Percentiles rank a stretch among this genome's conserved stretches.
Conservation (phyloP, 495 filamentous ascomycete species). For the Lasiosphaeria miniovina region DNA sequence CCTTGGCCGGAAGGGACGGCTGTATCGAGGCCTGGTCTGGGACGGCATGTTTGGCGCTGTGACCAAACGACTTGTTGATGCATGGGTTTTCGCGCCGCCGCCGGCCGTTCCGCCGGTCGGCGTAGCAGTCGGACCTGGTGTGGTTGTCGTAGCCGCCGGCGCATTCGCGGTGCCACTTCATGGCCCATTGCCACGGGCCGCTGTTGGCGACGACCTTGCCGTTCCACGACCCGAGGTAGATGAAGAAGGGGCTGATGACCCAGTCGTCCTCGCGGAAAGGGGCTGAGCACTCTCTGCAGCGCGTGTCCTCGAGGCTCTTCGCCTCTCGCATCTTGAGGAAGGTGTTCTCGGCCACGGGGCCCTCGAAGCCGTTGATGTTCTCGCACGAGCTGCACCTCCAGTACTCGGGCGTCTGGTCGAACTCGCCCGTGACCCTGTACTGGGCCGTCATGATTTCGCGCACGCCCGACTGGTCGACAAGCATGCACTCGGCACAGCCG, state of each 20-base stretch:
- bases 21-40: background rate
- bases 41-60: background rate
- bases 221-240: conserved; percentile 25
- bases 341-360: conserved; percentile 8
- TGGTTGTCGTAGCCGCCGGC: conserved; percentile 8
- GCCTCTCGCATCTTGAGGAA: conserved; percentile 13
- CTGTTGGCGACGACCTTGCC: conserved; percentile 20
- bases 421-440: conserved; percentile 14
- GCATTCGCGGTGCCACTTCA: conserved; percentile 19
- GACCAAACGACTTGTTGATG: conserved; percentile 14
- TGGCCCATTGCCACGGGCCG: conserved; percentile 22
- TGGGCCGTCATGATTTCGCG: conserved; percentile 20
- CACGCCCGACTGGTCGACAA: conserved; percentile 16
- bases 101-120: conserved; percentile 14
- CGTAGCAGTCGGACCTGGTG: conserved; percentile 18
- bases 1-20: too few relatives aligned
- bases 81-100: conserved; percentile 19
- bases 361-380: conserved; percentile 17
- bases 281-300: conserved; percentile 13
- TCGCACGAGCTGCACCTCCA: conserved; percentile 21
- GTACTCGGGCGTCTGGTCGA: conserved; percentile 23
- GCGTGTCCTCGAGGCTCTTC: conserved; percentile 12
- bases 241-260: conserved; percentile 21
- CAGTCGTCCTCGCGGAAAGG: conserved; percentile 18
- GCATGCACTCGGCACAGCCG: conserved; percentile 18